Evolutionary conservation across 2,329 filamentous ascomycete genomes (phyloP).

Genomic region (Aspergillus pseudotamarii): DNA sequence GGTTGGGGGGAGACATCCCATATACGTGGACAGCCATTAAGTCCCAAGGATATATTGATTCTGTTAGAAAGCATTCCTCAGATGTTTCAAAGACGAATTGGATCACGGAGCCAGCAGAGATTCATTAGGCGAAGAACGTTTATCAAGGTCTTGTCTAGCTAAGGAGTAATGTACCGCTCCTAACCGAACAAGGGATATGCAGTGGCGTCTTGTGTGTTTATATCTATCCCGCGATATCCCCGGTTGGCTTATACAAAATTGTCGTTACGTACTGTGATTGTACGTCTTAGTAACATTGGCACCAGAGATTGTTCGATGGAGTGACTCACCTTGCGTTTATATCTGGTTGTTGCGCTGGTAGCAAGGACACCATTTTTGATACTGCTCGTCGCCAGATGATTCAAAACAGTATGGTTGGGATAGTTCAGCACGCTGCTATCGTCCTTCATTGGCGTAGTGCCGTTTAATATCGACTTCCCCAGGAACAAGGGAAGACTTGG

Average conservation of each 20-base stretch:
- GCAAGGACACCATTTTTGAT: conserved; percentile 96
- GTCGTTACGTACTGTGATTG: conserved; percentile 83
- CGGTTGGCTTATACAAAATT: conserved; percentile 93
- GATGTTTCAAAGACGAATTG: background rate
- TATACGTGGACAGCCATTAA: background rate
- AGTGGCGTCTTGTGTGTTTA: conserved; percentile 5
- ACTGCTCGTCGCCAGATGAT: conserved; percentile 94
- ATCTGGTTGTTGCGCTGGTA: conserved; percentile 95
- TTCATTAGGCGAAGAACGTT: background rate
- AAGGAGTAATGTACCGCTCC: background rate
- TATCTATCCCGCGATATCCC: conserved; percentile 37
- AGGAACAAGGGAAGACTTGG: conserved; percentile 88
- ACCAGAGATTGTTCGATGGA: background rate
- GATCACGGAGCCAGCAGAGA: background rate
- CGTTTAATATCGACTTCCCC: conserved; percentile 92
- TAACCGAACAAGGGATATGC: background rate
- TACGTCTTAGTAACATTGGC: conserved; percentile 20
- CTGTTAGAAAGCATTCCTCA: background rate
- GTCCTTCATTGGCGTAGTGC: conserved; percentile 89
- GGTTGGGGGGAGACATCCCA: background rate
- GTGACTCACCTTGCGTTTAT: conserved; percentile 73
- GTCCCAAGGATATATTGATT: background rate
- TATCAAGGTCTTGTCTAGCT: background rate
- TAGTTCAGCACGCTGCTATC: conserved; percentile 96
- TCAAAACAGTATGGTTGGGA: conserved; percentile 95